Conservation (phyloP, 352 stramenopile species). For the Globisporangium okanoganense region DNA sequence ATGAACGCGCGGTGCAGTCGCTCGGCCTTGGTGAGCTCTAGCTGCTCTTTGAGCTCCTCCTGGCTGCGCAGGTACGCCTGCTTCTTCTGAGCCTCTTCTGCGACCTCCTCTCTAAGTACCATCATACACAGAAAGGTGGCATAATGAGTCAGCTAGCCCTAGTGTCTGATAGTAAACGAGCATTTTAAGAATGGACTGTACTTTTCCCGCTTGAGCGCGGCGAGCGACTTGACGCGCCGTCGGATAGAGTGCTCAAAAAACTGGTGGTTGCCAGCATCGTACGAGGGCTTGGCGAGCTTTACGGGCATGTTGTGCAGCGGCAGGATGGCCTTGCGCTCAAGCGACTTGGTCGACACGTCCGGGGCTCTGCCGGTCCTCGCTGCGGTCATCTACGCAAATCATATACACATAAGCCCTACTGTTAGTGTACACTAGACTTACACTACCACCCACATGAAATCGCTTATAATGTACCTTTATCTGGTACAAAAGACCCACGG, state of each 20-base stretch:
- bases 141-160: not conserved
- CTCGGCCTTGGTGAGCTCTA: conserved; percentile 64
- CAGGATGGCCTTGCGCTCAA: conserved; percentile 40
- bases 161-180: not conserved
- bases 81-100: conserved; percentile 25
- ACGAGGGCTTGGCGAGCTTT: conserved; percentile 55
- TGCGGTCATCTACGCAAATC: conserved; percentile 32
- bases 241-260: conserved; percentile 71
- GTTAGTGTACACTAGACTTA: not conserved
- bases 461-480: conserved; percentile 86
- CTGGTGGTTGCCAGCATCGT: conserved; percentile 49
- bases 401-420: not conserved
- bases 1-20: conserved; percentile 64
- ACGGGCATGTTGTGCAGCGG: conserved; percentile 59
- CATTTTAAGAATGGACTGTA: conserved; percentile 10
- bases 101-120: conserved; percentile 33
- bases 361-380: conserved; percentile 40
- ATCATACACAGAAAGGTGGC: not conserved
- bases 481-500: conserved; percentile 81
- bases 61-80: conserved; percentile 26
- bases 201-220: conserved; percentile 48
- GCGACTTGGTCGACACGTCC: conserved; percentile 43
- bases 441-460: not conserved
- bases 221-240: conserved; percentile 49
- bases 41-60: conserved; percentile 26